Evolutionary conservation across 1,139 yeast species (phyloP).

Genomic region (Debaryomyces coudertii): DNA sequence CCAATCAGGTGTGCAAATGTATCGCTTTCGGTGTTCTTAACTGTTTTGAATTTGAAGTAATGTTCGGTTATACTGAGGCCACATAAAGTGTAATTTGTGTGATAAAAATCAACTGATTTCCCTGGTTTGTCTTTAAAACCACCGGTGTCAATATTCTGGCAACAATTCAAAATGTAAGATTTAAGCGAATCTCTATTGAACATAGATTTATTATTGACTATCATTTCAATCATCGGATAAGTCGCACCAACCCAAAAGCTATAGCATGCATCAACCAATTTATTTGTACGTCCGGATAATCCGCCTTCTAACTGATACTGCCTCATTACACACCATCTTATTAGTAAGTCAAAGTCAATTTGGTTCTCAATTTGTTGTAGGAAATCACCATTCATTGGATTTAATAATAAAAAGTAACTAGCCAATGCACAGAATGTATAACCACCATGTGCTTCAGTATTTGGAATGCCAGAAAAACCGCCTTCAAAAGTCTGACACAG

Average conservation of each 20-base stretch:
- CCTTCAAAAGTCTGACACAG: constrained; percentile 92
- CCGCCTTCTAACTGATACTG: constrained; percentile 83
- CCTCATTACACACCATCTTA: constrained; percentile 70
- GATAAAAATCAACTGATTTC: constrained; percentile 79
- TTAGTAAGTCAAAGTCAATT: constrained; percentile 44
- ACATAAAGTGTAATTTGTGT: constrained; percentile 79
- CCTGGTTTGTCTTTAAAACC: constrained; percentile 93
- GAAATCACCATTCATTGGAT: constrained; percentile 24
- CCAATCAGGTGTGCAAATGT: constrained; percentile 34
- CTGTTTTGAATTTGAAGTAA: constrained; percentile 30
- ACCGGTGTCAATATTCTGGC: constrained; percentile 63
- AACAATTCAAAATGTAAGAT: constrained; percentile 71
- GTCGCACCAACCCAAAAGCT: constrained; percentile 94
- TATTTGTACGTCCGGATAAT: constrained; percentile 85
- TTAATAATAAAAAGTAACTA: constrained; percentile 54
- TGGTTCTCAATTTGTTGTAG: constrained; percentile 19
- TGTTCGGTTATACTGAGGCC: constrained; percentile 78
- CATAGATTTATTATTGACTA: constrained; percentile 30
- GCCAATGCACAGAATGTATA: constrained; percentile 92
- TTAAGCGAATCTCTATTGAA: constrained; percentile 60
- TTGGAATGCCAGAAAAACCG: constrained; percentile 84
- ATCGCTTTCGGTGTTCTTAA: background rate
- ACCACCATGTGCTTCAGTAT: constrained; percentile 96
- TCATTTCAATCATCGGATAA: constrained; percentile 62
- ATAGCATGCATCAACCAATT: constrained; percentile 95